These are phyloP conservation scores for Beauveria sp. DNA, from an alignment of 2,329 filamentous ascomycete genomes.

Conservation along the genomic window DNA sequence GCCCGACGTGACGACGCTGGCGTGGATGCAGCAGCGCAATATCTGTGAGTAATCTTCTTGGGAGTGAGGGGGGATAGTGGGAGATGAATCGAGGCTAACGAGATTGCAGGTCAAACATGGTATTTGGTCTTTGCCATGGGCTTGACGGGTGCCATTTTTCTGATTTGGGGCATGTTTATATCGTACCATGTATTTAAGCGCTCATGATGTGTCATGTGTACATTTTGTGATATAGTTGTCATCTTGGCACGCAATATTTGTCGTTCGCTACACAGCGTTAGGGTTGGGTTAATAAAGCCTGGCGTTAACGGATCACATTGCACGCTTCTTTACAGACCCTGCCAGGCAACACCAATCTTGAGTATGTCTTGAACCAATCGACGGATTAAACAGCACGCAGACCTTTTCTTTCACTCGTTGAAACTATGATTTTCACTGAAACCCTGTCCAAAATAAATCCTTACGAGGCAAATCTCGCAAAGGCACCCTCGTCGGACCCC, in stretches of 20 bases:
- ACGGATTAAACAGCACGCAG: too few relatives aligned
- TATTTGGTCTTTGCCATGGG: slow-evolving; percentile 57
- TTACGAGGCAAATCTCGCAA: neutral
- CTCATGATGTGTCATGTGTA: slow-evolving; percentile 19
- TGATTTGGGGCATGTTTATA: slow-evolving; percentile 64
- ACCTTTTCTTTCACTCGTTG: too few relatives aligned
- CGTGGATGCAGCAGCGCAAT: slow-evolving; percentile 58
- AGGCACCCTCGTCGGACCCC: neutral
- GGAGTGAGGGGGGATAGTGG: neutral
- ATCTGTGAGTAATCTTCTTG: slow-evolving; percentile 38
- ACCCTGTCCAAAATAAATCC: neutral
- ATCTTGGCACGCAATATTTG: neutral
- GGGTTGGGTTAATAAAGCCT: neutral
- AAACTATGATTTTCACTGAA: neutral
- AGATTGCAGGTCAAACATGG: slow-evolving; percentile 48
- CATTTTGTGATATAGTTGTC: neutral
- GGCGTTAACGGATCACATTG: neutral
- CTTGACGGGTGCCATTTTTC: slow-evolving; percentile 50
- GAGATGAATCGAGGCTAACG: slow-evolving; percentile 14
- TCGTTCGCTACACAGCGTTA: neutral
- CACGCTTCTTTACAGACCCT: too few relatives aligned
- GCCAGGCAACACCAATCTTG: neutral
- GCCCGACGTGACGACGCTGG: slow-evolving; percentile 46
- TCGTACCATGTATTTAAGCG: slow-evolving; percentile 54
- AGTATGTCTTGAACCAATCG: too few relatives aligned